Evolutionary conservation across 2,329 filamentous ascomycete genomes (phyloP), one percentile per base, ranked within the genome.

Genomic region (Neurospora sp.): DNA sequence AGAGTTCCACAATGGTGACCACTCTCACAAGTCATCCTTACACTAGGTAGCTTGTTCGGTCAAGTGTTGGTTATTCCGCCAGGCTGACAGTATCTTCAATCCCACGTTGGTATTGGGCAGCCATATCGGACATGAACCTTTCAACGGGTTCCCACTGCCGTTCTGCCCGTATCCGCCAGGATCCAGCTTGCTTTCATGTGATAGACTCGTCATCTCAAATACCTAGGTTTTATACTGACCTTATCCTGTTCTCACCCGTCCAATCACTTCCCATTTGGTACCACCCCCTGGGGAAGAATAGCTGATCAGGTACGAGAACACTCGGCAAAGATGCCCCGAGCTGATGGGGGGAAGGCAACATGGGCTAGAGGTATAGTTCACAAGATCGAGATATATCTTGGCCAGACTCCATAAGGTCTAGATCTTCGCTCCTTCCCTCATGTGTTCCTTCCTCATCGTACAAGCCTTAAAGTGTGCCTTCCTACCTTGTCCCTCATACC

Each of bases 51-150:
- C n/a, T 38, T 68, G 69, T 37, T 69, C 43, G 52, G 67, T n/a
- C 66, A 39, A 65, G 66, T 40, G 10, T 46, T 72, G 43, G 68
- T 10, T 74, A 74, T 73, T 76, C 76, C 74, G 75, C 76, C 73
- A 77, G 74, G 74, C 74, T 77, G 72, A 77, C 74, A 69, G 74
- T 75, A 70, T 69, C 12, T n/a, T 36, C 6, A 36, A 62, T 62
- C 23, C 52, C 12, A 36, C 23, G 3, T n/a, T 62, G 23, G 52
- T 62, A 62, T 62, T 36, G 52, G 52, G 52, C 28, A 62, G 36
- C 6, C 15, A 62, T 62, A 8, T 15, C 28, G 23, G 52, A 62
- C 28, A 36, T 52, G 15, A 62, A 62, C 8, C 23, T 17, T 33
- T 8, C 52, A 36, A 28, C 52, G 17, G 23, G 52, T 33, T 57